Evolutionary conservation across 2,329 filamentous ascomycete genomes (phyloP).

Genomic region (Claviceps sp.): DNA sequence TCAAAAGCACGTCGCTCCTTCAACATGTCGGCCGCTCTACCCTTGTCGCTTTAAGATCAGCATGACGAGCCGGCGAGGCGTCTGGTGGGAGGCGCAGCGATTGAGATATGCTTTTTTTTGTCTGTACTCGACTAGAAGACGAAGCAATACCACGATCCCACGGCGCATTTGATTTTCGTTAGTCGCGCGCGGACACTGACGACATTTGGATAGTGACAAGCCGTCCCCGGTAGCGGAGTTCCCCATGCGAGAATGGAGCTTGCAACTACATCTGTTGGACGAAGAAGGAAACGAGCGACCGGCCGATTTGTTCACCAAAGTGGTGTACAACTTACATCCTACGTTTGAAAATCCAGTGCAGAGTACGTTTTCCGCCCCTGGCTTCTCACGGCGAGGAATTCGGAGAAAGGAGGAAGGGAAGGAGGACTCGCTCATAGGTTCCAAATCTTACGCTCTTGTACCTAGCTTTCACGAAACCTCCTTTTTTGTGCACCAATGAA

Average conservation of each 20-base stretch:
- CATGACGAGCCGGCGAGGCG: background rate
- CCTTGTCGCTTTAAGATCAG: background rate
- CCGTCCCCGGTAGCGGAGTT: constrained; percentile 73
- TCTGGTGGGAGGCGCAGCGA: background rate
- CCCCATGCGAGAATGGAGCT: constrained; percentile 85
- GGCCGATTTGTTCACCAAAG: constrained; percentile 81
- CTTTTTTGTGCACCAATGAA: constrained; percentile 83
- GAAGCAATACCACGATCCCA: background rate
- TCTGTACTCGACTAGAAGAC: background rate
- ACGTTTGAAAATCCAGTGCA: constrained; percentile 81
- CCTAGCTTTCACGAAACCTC: constrained; percentile 65
- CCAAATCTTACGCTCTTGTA: background rate
- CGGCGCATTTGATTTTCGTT: background rate
- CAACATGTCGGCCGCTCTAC: background rate
- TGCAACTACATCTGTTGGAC: constrained; percentile 73
- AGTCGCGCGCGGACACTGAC: constrained; percentile 3
- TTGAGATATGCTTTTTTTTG: background rate
- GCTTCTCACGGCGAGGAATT: background rate
- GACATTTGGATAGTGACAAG: constrained; percentile 46
- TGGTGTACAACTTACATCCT: constrained; percentile 83
- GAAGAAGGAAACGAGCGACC: constrained; percentile 74
- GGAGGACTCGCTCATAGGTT: background rate
- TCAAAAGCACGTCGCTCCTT: background rate
- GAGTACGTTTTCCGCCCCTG: constrained; percentile 41
- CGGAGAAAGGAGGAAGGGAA: background rate